A percentile compares a stretch with the other conserved stretches of the same genome.
phyloP scores from a whole-genome alignment of 768 basidiomycete genomes.

The Roridomyces roridus region DNA sequence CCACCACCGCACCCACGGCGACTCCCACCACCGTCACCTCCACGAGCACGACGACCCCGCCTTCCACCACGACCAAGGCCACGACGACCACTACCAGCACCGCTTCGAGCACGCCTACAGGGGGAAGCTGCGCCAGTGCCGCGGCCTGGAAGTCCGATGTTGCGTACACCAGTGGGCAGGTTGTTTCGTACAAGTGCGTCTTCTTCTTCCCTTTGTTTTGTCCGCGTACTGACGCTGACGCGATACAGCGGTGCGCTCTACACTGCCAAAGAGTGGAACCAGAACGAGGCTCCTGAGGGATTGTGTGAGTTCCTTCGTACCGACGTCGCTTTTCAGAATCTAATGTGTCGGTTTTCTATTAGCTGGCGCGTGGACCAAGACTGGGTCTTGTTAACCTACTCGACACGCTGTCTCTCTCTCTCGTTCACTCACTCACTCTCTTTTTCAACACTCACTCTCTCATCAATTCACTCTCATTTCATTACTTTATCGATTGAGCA shows the following conservation, averaged over 20 bases:
- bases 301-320: too few species aligned
- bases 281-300: conserved; percentile 15
- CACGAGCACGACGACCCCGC: not conserved
- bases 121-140: conserved; percentile 18
- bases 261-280: conserved; percentile 22
- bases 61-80: conserved; percentile 7
- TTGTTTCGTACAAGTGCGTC: conserved; percentile 8
- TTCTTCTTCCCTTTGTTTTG: not conserved
- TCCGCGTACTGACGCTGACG: not conserved
- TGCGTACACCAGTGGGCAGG: conserved; percentile 14
- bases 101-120: not conserved
- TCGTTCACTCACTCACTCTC: too few species aligned
- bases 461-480: too few species aligned
- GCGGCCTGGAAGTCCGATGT: conserved; percentile 11
- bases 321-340: too few species aligned
- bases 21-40: not conserved
- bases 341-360: too few species aligned
- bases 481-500: too few species aligned
- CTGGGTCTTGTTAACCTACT: too few species aligned
- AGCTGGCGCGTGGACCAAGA: too few species aligned
- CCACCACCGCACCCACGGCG: conserved; percentile 2
- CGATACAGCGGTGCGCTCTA: conserved; percentile 16
- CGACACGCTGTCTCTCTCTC: too few species aligned
- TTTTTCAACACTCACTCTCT: too few species aligned
- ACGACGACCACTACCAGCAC: not conserved